Conservation (phyloP, 2,329 filamentous ascomycete species). For the Colletotrichum agaves region DNA sequence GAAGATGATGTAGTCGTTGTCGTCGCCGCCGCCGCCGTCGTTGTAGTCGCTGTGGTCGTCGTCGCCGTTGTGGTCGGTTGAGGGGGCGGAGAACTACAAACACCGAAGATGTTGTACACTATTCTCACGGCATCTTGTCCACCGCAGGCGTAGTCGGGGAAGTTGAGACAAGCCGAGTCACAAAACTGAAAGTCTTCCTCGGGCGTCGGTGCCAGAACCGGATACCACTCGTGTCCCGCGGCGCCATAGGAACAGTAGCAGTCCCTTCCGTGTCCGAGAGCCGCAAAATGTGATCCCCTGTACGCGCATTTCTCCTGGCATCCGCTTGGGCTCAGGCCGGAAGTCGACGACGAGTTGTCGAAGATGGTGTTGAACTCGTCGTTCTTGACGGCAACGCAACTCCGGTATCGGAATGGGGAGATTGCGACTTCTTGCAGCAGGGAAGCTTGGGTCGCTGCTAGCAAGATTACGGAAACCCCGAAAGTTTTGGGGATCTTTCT, state of each 20-base stretch:
- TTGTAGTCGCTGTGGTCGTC: background rate
- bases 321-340: background rate
- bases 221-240: constrained; percentile 5
- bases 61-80: background rate
- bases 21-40: background rate
- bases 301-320: background rate
- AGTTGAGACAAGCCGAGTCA: background rate
- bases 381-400: background rate
- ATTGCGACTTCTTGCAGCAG: background rate
- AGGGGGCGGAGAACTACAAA: background rate
- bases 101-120: constrained; percentile 2
- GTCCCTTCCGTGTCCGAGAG: background rate
- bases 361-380: background rate
- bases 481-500: too few relatives aligned
- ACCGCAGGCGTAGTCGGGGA: background rate
- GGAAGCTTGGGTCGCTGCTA: background rate
- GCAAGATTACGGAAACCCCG: too few relatives aligned
- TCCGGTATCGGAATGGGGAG: background rate
- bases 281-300: background rate
- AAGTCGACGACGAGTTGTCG: background rate
- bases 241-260: constrained; percentile 5
- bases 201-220: background rate
- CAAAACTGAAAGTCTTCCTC: background rate
- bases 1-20: background rate
- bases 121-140: background rate